These are phyloP conservation scores for Colletotrichum spaethianum DNA, from an alignment of 2,329 filamentous ascomycete species.

Conservation along the genomic window DNA sequence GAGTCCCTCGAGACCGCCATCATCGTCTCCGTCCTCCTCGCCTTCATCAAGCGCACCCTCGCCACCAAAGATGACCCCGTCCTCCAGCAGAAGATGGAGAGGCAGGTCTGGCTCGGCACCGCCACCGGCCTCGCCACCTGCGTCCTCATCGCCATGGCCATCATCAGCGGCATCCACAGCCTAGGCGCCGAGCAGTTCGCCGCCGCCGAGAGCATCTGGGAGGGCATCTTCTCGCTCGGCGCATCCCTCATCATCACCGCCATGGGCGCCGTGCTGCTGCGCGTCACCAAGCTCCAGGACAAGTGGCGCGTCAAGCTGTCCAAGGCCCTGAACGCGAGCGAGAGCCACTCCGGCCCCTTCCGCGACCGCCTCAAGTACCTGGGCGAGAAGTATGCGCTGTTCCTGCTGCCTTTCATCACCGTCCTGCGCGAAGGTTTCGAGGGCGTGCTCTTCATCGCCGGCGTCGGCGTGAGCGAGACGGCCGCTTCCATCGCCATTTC, in stretches of 20 bases:
- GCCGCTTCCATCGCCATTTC: constrained; percentile 79
- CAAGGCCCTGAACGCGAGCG: constrained; percentile 59
- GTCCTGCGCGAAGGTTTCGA: constrained; percentile 84
- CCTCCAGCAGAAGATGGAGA: constrained; percentile 69
- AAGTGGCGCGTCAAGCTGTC: constrained; percentile 78
- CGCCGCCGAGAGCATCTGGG: constrained; percentile 76
- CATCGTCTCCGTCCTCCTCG: constrained; percentile 76
- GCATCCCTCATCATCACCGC: constrained; percentile 75
- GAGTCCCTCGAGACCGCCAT: constrained; percentile 77
- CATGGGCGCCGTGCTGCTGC: constrained; percentile 76
- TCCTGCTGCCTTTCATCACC: constrained; percentile 83
- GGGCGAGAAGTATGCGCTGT: constrained; percentile 81
- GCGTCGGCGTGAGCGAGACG: constrained; percentile 78
- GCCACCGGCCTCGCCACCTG: constrained; percentile 39
- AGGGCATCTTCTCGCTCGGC: constrained; percentile 73
- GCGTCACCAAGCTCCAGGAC: constrained; percentile 75
- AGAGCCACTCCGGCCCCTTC: constrained; percentile 20
- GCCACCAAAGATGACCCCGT: constrained; percentile 65
- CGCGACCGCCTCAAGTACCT: constrained; percentile 39
- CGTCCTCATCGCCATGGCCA: constrained; percentile 41
- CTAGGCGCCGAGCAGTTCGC: constrained; percentile 70
- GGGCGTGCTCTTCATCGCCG: constrained; percentile 84
- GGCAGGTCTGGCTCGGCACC: constrained; percentile 71
- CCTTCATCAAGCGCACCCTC: constrained; percentile 76
- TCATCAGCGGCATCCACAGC: constrained; percentile 59